Evolutionary conservation across 2,329 filamentous ascomycete genomes (phyloP).

Genomic region (Cladosporium velox): DNA sequence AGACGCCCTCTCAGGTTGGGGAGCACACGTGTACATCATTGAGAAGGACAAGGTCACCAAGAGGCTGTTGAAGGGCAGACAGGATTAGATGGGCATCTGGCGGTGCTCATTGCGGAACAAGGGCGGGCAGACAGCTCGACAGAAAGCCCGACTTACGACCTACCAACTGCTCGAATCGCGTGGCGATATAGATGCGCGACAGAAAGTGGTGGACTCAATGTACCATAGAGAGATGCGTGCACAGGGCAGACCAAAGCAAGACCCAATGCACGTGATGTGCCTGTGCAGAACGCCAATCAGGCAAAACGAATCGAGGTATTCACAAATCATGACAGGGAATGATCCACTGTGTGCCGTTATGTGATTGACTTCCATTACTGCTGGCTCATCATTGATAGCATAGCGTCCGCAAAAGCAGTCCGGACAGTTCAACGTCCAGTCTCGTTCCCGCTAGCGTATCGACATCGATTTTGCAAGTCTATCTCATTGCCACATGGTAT

Average conservation of each 20-base stretch:
- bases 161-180: neutral
- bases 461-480: too few species aligned
- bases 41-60: constrained; percentile 99
- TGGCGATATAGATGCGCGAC: neutral
- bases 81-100: constrained; percentile 60
- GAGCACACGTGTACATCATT: constrained; percentile 98
- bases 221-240: constrained; percentile 10
- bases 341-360: neutral
- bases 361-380: neutral
- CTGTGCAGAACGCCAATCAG: neutral
- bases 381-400: too few species aligned
- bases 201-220: neutral
- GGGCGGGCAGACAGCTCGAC: neutral
- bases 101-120: neutral
- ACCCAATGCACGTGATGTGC: neutral
- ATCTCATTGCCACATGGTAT: too few species aligned
- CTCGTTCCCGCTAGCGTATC: too few species aligned
- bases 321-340: neutral
- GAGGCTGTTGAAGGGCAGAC: constrained; percentile 94
- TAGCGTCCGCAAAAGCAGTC: too few species aligned
- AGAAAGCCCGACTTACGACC: neutral
- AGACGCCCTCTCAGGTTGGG: constrained; percentile 96
- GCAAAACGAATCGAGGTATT: neutral
- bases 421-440: too few species aligned
- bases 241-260: neutral